These are phyloP conservation scores for Begonia fuchsioides DNA, from an alignment of 306 rosid species.

Conservation along the genomic window DNA sequence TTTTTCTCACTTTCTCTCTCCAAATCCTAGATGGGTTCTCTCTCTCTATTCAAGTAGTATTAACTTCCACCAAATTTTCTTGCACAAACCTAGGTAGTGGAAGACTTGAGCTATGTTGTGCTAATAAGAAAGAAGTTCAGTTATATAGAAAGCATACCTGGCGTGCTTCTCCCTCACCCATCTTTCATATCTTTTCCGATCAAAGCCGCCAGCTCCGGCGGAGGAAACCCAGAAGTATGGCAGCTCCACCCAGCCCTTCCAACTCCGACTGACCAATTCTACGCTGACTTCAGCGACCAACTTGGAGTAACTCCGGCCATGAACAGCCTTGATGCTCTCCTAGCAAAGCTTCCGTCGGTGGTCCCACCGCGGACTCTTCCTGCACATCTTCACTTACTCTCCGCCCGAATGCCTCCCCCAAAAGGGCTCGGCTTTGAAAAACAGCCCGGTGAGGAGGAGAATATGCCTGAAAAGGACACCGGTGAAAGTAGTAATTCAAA, in stretches of 20 bases:
- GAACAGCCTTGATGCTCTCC: constrained; percentile 66
- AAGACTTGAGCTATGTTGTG: constrained; percentile 80
- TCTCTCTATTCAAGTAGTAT: no score
- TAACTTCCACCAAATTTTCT: neutral
- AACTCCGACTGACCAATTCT: constrained; percentile 14
- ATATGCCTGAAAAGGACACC: constrained; percentile 37
- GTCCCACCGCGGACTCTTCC: constrained; percentile 21
- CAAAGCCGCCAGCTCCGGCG: constrained; percentile 23
- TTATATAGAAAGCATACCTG: constrained; percentile 96
- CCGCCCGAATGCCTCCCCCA: constrained; percentile 24
- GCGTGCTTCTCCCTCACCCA: constrained; percentile 92
- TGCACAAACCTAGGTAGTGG: constrained; percentile 41
- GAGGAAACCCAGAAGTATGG: constrained; percentile 24
- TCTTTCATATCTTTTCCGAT: constrained; percentile 49
- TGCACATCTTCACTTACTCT: constrained; percentile 6
- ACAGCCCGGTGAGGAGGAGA: constrained; percentile 37
- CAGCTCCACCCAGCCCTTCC: constrained; percentile 25
- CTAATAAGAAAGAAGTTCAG: constrained; percentile 65
- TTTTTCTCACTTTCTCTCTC: constrained; percentile 1
- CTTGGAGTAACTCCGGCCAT: constrained; percentile 49
- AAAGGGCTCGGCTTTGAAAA: constrained; percentile 41
- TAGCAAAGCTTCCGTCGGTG: constrained; percentile 59
- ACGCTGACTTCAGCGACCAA: constrained; percentile 25
- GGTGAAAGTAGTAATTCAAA: constrained; percentile 16
- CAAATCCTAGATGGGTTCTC: neutral